Evolutionary conservation across 257 asterid species (phyloP).

Genomic region (Paraleonurus japonicus): DNA sequence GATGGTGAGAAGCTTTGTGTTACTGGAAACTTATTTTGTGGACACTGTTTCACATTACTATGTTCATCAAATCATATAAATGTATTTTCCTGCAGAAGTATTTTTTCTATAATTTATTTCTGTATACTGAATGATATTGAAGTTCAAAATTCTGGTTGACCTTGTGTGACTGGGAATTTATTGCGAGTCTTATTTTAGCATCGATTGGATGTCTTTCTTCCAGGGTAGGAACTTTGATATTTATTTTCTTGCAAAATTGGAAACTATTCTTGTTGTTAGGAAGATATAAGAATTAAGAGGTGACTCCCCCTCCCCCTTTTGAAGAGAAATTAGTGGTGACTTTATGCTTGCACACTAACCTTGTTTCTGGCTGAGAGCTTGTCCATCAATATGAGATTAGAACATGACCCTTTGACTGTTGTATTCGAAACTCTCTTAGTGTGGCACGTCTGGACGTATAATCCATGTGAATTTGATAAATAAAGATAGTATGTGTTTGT

Average conservation of each 20-base stretch:
- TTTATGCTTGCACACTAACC: background rate
- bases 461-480: too few species aligned
- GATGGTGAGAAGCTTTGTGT: background rate
- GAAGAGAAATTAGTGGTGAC: background rate
- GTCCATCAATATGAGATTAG: background rate
- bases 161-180: background rate
- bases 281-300: background rate
- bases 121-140: background rate
- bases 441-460: too few species aligned
- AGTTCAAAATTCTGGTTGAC: background rate
- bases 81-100: background rate
- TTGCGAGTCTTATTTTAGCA: background rate
- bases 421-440: background rate
- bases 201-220: background rate
- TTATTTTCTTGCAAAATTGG: background rate
- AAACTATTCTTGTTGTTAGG: background rate
- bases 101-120: background rate
- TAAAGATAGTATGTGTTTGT: too few species aligned
- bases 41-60: background rate
- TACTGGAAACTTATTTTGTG: background rate
- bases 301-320: background rate
- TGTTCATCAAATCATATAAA: background rate
- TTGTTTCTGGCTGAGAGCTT: background rate
- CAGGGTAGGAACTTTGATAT: background rate
- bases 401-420: background rate